Evolutionary conservation across 768 basidiomycete genomes (phyloP), one percentile per base, ranked within the genome.

Genomic region (Hygrophoropsis aurantiaca): DNA sequence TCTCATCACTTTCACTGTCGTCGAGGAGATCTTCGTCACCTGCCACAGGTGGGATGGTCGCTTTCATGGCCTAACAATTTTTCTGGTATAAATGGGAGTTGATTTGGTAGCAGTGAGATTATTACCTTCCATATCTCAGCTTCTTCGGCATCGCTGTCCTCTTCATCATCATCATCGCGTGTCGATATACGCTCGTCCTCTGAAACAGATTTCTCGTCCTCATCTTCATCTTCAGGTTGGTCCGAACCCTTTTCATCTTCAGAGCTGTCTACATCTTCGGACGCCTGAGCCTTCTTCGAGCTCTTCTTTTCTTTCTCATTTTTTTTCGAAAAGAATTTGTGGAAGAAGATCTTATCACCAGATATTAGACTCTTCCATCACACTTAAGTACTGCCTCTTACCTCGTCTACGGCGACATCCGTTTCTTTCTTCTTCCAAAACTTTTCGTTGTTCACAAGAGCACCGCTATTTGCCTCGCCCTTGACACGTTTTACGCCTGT

Each of bases 1-100:
- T 11, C 11, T 64, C 60, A 6, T 68, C 74, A 30, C 62, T 68
- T 26, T 71, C 74, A 26, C 62, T 68, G 27, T 71, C 74, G 3
- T 72, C 72, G 44, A 73, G 48, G 20, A 76, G 62, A 15, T 70
- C 70, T 18, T 75, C 77, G 15, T 80, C 81, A 10, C 74, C 81
- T 3, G 61, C 61, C 16, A 71, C 73, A 47, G 73, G 77, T 2
- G 89, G 90, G 80, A 94, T 85, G 3, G 82, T 80, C n/a, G 82
- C 80, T 74, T 90, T 82, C 90, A 95, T 94, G 0, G 81, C 93
- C 93, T 97, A 52, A 30, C 13, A n/a, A n/a, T n/a, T n/a, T n/a
- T n/a, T n/a, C n/a, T n/a, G n/a, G n/a, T n/a, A n/a, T n/a, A n/a
- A 16, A 10, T 44, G 24, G 20, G 21, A 23, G 9, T 18, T 40